Evolutionary conservation across 176 grass and related monocot species (phyloP).

Genomic region (Saccharum spontaneum): DNA sequence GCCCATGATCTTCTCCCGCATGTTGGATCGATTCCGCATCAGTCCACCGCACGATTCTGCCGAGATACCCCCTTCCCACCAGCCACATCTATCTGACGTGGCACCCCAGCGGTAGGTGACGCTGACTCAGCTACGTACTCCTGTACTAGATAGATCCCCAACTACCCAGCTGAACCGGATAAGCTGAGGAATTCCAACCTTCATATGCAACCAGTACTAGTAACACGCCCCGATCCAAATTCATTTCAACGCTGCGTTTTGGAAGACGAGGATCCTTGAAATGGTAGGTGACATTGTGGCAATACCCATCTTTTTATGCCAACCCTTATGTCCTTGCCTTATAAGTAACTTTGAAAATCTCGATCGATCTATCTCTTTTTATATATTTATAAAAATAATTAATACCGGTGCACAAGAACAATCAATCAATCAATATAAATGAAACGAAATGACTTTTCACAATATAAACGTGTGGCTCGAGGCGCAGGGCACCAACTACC

Average conservation of each 20-base stretch:
- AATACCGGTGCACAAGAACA: not conserved
- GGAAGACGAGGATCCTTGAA: not conserved
- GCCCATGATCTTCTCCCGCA: not conserved
- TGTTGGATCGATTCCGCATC: not conserved
- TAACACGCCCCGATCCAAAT: no score
- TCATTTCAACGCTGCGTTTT: not conserved
- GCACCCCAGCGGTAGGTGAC: constrained; percentile 41
- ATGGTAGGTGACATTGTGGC: no score
- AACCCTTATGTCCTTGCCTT: no score
- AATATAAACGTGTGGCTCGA: not conserved
- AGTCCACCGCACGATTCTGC: not conserved
- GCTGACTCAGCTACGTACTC: constrained; percentile 6
- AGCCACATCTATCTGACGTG: constrained; percentile 35
- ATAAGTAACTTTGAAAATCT: no score
- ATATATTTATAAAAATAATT: no score
- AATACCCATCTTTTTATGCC: no score
- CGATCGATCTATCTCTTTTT: no score
- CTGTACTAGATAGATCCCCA: not conserved
- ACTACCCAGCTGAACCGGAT: not conserved
- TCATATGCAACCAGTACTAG: not conserved
- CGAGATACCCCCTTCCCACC: constrained; percentile 18
- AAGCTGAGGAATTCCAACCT: not conserved
- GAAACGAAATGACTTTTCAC: not conserved
- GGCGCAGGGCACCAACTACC: not conserved
- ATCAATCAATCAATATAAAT: not conserved